Percentiles rank a stretch among this genome's conserved stretches.
phyloP scores from a whole-genome alignment of 2,329 filamentous ascomycete genomes.

The Ceratocystis huliohia region DNA sequence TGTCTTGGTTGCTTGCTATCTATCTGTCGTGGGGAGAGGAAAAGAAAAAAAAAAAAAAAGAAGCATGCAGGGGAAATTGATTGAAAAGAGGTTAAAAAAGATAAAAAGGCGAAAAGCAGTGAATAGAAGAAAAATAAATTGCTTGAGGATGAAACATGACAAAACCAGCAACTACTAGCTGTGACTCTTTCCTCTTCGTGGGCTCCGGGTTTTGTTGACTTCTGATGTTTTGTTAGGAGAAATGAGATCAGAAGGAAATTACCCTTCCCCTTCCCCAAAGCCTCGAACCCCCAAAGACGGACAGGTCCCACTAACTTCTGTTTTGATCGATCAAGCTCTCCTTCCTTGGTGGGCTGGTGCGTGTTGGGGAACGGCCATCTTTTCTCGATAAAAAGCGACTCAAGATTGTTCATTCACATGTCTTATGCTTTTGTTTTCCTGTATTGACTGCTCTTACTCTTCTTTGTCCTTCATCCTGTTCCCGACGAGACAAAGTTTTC shows the following conservation, averaged over 20 bases:
- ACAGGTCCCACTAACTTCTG: not conserved
- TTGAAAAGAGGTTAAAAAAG: not conserved
- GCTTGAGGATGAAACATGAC: not conserved
- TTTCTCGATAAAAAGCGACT: not conserved
- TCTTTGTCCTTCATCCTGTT: too few relatives aligned
- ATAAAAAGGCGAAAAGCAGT: not conserved
- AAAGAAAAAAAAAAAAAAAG: not conserved
- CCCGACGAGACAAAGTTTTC: not conserved
- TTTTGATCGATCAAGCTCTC: not conserved
- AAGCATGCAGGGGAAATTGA: not conserved
- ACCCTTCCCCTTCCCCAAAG: not conserved
- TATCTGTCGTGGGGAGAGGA: not conserved
- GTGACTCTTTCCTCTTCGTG: not conserved
- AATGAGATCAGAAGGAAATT: constrained; percentile 1
- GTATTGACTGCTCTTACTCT: not conserved
- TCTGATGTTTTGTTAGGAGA: not conserved
- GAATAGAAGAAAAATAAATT: not conserved
- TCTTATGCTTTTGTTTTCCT: not conserved
- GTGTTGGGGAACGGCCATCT: not conserved
- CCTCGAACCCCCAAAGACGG: not conserved
- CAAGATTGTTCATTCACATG: not conserved
- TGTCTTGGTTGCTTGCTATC: not conserved
- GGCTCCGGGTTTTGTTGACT: not conserved
- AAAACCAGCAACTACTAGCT: not conserved
- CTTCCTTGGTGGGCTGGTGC: not conserved